Percentiles rank a stretch among this genome's conserved stretches.
phyloP scores from a whole-genome alignment of 768 basidiomycete genomes.

The Artomyces pyxidatus region DNA sequence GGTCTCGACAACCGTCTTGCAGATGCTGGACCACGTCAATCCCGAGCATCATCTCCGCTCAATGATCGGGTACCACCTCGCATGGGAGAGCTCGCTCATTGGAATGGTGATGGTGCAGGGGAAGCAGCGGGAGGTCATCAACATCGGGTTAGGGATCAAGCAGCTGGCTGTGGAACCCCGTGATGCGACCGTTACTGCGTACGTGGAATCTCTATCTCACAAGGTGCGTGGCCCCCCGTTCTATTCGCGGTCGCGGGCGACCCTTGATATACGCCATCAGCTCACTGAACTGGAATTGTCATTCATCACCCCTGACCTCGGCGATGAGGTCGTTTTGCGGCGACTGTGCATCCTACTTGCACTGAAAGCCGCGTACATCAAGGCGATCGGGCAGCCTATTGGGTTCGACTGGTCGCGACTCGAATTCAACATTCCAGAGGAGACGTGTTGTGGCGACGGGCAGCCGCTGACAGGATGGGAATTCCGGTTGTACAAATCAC shows the following conservation, averaged over 20 bases:
- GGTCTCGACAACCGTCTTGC: constrained; percentile 27
- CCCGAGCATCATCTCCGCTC: constrained; percentile 43
- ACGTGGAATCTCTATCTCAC: constrained; percentile 65
- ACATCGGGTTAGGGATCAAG: constrained; percentile 77
- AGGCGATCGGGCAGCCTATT: constrained; percentile 72
- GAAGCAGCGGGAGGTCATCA: constrained; percentile 62
- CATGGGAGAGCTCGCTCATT: constrained; percentile 58
- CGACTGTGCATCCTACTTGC: constrained; percentile 72
- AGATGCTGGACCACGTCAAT: constrained; percentile 50
- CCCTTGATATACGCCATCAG: constrained; percentile 21
- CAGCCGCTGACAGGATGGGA: constrained; percentile 75
- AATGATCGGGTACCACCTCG: constrained; percentile 75
- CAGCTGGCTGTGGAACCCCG: constrained; percentile 55
- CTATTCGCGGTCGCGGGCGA: not conserved
- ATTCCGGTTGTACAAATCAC: constrained; percentile 71
- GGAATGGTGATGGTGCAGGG: constrained; percentile 88
- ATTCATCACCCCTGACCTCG: constrained; percentile 41
- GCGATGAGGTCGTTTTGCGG: constrained; percentile 60
- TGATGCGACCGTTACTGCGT: constrained; percentile 50
- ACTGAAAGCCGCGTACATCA: constrained; percentile 75
- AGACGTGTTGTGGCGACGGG: constrained; percentile 58
- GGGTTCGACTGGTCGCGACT: constrained; percentile 79
- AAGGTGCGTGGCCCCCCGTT: constrained; percentile 41
- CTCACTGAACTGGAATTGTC: constrained; percentile 44
- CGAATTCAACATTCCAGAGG: constrained; percentile 67